Evolutionary conservation across 75 land plant genomes (phyloP).

Genomic region (Cupressus sempervirens): DNA sequence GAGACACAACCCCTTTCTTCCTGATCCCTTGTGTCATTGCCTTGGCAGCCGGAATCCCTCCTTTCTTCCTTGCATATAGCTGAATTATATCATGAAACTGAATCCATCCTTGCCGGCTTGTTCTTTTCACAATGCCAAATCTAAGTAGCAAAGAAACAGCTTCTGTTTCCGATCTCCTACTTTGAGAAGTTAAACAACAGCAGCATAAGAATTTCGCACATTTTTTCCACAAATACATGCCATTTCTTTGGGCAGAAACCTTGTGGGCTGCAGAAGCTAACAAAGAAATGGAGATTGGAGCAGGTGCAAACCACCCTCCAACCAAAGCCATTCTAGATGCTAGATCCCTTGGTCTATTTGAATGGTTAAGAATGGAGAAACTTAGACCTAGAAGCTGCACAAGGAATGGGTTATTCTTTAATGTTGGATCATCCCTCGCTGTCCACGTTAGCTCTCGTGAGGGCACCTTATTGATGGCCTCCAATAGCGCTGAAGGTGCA

Average conservation of each 20-base stretch:
- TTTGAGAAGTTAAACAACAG: slow-evolving; percentile 36
- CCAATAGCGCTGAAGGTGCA: slow-evolving; percentile 61
- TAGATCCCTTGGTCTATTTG: slow-evolving; percentile 28
- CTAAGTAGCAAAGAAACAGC: slow-evolving; percentile 54
- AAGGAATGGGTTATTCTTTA: slow-evolving; percentile 58
- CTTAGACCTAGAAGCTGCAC: slow-evolving; percentile 56
- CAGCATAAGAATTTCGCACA: slow-evolving; percentile 29
- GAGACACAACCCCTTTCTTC: slow-evolving; percentile 36
- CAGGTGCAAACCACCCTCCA: slow-evolving; percentile 83
- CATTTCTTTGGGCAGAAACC: slow-evolving; percentile 22
- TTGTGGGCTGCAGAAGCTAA: slow-evolving; percentile 52
- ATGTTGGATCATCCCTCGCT: slow-evolving; percentile 42
- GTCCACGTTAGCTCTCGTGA: slow-evolving; percentile 14
- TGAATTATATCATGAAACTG: slow-evolving; percentile 70
- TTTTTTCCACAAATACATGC: slow-evolving; percentile 33
- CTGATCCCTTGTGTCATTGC: slow-evolving; percentile 59
- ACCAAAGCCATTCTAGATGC: slow-evolving; percentile 63
- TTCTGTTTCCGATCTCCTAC: slow-evolving; percentile 54
- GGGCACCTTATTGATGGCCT: slow-evolving; percentile 45
- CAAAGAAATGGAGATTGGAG: slow-evolving; percentile 45
- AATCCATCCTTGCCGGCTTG: slow-evolving; percentile 49
- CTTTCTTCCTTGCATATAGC: slow-evolving; percentile 54
- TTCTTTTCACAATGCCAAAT: slow-evolving; percentile 55
- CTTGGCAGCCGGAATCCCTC: slow-evolving; percentile 49
- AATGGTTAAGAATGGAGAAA: slow-evolving; percentile 44